Percentiles rank a stretch among this genome's conserved stretches.
These are phyloP conservation scores for Clarireedia homoeocarpa DNA, from an alignment of 2,329 filamentous ascomycete species.

Conservation along the genomic window DNA sequence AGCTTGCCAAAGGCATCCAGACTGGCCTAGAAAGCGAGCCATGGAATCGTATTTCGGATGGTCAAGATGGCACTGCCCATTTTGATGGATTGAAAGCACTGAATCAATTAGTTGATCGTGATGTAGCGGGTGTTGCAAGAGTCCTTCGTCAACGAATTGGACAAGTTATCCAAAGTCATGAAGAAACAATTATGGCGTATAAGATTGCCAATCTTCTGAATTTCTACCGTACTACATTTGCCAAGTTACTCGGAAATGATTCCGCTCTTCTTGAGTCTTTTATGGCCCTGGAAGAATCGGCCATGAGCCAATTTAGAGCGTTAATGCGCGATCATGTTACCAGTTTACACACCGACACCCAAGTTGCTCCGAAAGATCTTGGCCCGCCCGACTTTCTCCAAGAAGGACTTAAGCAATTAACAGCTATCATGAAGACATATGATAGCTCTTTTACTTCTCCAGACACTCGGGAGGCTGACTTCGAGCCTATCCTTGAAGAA, in stretches of 20 bases:
- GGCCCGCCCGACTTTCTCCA: slow-evolving; percentile 72
- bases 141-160: slow-evolving; percentile 86
- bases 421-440: slow-evolving; percentile 74
- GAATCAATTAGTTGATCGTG: slow-evolving; percentile 78
- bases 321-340: slow-evolving; percentile 75
- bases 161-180: slow-evolving; percentile 85
- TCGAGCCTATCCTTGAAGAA: slow-evolving; percentile 67
- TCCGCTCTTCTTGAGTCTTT: slow-evolving; percentile 66
- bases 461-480: slow-evolving; percentile 55
- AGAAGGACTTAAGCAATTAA: slow-evolving; percentile 71
- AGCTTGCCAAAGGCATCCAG: slow-evolving; percentile 75
- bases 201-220: slow-evolving; percentile 81
- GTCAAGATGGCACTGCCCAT: slow-evolving; percentile 43
- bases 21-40: slow-evolving; percentile 75
- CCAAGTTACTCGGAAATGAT: slow-evolving; percentile 63
- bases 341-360: slow-evolving; percentile 63
- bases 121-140: slow-evolving; percentile 71
- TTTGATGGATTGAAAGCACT: slow-evolving; percentile 80
- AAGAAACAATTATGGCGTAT: slow-evolving; percentile 82
- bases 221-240: slow-evolving; percentile 84
- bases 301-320: slow-evolving; percentile 73
- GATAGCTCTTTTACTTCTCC: slow-evolving; percentile 66
- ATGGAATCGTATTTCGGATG: slow-evolving; percentile 62
- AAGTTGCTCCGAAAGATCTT: slow-evolving; percentile 63
- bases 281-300: slow-evolving; percentile 61